phyloP scores from a whole-genome alignment of 345 rosid species.

The Aquilaria yunnanensis region DNA sequence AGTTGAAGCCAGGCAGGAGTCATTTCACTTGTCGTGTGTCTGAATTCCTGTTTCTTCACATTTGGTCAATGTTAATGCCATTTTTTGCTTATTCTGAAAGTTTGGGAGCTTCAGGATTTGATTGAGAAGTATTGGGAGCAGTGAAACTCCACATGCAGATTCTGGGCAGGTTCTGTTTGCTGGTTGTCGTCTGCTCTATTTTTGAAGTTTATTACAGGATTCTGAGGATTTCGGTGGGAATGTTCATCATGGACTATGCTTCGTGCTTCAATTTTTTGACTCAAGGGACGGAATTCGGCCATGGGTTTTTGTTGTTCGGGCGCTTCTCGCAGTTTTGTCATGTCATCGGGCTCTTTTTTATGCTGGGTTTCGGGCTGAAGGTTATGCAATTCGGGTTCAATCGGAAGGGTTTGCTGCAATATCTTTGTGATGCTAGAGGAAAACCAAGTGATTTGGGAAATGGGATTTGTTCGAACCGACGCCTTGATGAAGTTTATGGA shows the following conservation, averaged over 20 bases:
- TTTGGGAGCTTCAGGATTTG: too few species aligned
- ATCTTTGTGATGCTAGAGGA: constrained; percentile 11
- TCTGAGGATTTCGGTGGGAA: too few species aligned
- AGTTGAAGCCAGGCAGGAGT: too few species aligned
- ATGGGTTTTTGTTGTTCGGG: constrained; percentile 5
- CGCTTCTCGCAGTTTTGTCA: constrained; percentile 6
- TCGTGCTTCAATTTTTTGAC: constrained; percentile 7
- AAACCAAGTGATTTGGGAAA: constrained; percentile 16
- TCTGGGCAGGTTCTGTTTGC: too few species aligned
- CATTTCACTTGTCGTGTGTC: too few species aligned
- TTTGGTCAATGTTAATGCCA: too few species aligned
- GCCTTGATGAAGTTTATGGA: constrained; percentile 13
- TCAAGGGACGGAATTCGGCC: constrained; percentile 5
- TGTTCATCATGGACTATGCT: neutral
- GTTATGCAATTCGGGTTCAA: constrained; percentile 10
- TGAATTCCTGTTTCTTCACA: too few species aligned
- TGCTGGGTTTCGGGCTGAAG: constrained; percentile 10
- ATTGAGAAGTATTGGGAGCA: too few species aligned
- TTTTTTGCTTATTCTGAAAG: too few species aligned
- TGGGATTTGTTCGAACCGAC: constrained; percentile 16
- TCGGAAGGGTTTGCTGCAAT: neutral
- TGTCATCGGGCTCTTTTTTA: constrained; percentile 12
- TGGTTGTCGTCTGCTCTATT: too few species aligned
- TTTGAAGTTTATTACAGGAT: too few species aligned
- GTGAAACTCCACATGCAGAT: too few species aligned